Conservation (phyloP, 2,329 filamentous ascomycete genomes). For the Diaporthe australafricana region DNA sequence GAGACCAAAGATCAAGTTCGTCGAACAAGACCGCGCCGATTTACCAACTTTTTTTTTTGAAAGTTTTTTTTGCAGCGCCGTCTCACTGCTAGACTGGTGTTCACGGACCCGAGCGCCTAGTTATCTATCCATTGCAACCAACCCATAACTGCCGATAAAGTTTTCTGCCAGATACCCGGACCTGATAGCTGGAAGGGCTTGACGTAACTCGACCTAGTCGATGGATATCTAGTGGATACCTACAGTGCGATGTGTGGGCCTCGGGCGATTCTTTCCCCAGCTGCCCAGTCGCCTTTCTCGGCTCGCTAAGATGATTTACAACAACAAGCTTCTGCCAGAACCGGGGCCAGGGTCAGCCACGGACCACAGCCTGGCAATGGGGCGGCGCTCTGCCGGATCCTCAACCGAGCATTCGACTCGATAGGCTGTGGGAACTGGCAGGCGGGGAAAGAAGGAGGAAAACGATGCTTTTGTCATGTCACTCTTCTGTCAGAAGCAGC, state of each 20-base stretch:
- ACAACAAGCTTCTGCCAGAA: conserved; percentile 27
- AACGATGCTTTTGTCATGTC: background rate
- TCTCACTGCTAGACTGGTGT: background rate
- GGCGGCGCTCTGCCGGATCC: conserved; percentile 7
- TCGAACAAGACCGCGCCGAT: background rate
- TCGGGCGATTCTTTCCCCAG: conserved; percentile 15
- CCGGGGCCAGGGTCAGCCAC: background rate
- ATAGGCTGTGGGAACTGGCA: background rate
- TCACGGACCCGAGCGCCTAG: background rate
- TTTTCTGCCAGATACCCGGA: background rate
- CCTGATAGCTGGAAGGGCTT: background rate
- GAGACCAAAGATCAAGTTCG: background rate
- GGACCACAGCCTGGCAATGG: background rate
- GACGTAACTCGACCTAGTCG: background rate
- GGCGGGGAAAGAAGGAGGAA: background rate
- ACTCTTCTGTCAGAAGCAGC: conserved; percentile 3
- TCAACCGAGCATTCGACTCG: background rate
- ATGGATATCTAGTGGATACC: background rate
- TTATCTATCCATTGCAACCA: background rate
- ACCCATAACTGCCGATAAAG: background rate
- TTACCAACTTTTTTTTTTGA: background rate
- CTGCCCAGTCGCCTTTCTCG: conserved; percentile 15
- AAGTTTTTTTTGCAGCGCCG: conserved; percentile 1
- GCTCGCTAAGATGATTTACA: conserved; percentile 20
- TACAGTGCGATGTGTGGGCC: conserved; percentile 6